Evolutionary conservation across 2,329 filamentous ascomycete species (phyloP), one percentile per base, ranked within the genome.

Genomic region (Microcera coccophila): DNA sequence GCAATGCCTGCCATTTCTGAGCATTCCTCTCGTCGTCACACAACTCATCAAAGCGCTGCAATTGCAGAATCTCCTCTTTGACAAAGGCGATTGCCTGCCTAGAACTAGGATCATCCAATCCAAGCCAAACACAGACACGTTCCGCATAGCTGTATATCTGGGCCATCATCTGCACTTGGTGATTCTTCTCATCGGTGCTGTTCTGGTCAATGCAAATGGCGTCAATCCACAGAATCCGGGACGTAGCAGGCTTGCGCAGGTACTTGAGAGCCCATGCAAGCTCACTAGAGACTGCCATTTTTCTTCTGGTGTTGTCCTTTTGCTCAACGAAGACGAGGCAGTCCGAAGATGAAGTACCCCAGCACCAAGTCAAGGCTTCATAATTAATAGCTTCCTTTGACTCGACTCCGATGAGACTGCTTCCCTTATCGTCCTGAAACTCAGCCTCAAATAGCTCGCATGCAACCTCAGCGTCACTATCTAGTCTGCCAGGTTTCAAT

Each of bases 171-270:
- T 35, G 33, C 17, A 35, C 33, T 20, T 35, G 33, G 16, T 35
- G 16, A 20, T 35, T 35, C 17, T 20, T 35, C 18, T 35, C 33
- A 17, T 35, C 33, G 33, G 17, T 35, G 33, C 17, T 35, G 8
- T 35, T 35, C n/a, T 35, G 33, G n/a, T 35, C 33, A 16, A 35
- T 35, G 33, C 33, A 35, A 17, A 35, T 35, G 33, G 33, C 33
- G n/a, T 35, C 33, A 9, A 35, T 35, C 33, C 33, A 35, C 18
- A 35, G 15, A 12, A 35, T 35, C 4, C 33, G 15, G 18, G 5
- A 19, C 5, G 15, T 35, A 8, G 18, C 33, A 7, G 15, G 16
- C 15, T 20, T 5, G 9, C 33, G 33, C 9, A 35, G 16, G 17
- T 35, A 16, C 16, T 35, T 35, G 4, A 35, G 16, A 5, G 33